phyloP scores from a whole-genome alignment of 306 rosid genomes.

The Cicer arietinum region DNA sequence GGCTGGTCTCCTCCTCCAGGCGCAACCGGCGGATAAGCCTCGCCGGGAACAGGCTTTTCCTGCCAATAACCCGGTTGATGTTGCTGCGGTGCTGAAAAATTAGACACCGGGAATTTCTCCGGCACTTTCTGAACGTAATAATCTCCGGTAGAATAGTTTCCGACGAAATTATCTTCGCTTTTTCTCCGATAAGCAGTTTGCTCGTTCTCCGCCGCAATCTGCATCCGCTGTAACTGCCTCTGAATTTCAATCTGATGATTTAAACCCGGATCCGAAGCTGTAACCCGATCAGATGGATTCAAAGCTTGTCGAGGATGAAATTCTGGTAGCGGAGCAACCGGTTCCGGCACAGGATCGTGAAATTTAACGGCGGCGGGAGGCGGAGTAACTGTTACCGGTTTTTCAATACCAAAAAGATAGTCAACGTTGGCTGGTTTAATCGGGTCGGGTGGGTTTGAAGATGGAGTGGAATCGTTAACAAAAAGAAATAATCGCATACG shows the following conservation, averaged over 20 bases:
- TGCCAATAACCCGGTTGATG: constrained; percentile 62
- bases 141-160: constrained; percentile 64
- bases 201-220: constrained; percentile 68
- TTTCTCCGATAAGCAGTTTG: constrained; percentile 63
- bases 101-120: constrained; percentile 54
- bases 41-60: constrained; percentile 63
- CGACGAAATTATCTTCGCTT: constrained; percentile 56
- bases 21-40: constrained; percentile 52
- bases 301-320: constrained; percentile 37
- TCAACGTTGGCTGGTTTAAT: constrained; percentile 64
- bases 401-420: constrained; percentile 68
- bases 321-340: constrained; percentile 51
- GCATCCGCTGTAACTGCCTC: constrained; percentile 71
- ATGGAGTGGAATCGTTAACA: neutral
- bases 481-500: constrained; percentile 86
- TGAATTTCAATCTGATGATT: constrained; percentile 63
- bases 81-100: constrained; percentile 36
- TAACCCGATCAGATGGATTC: constrained; percentile 50
- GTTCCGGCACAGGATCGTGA: constrained; percentile 60
- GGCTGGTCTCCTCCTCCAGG: constrained; percentile 58
- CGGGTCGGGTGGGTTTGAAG: constrained; percentile 41
- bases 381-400: constrained; percentile 22
- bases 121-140: constrained; percentile 61
- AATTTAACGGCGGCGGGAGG: constrained; percentile 44
- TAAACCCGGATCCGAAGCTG: constrained; percentile 53